Percentiles rank a stretch among this genome's conserved stretches.
phyloP scores from a whole-genome alignment of 805 yeast species.

The Zygosaccharomyces lentus region DNA sequence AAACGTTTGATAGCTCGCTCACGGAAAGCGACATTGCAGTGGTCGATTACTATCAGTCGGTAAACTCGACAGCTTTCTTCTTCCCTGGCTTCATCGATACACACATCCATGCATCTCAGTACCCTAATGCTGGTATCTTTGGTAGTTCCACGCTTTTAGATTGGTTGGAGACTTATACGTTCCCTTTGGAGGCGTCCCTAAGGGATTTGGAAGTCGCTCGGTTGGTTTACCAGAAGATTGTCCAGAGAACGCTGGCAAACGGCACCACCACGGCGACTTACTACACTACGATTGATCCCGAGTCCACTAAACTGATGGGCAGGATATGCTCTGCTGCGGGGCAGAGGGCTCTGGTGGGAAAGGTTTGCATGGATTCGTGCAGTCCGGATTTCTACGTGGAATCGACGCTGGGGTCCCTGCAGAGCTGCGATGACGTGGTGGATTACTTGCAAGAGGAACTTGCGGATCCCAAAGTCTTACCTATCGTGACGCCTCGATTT shows the following conservation, averaged over 20 bases:
- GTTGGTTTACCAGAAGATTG: constrained; percentile 59
- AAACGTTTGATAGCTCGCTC: constrained; percentile 16
- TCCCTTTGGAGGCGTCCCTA: constrained; percentile 77
- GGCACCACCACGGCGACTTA: constrained; percentile 95
- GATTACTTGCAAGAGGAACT: constrained; percentile 56
- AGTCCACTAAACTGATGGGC: constrained; percentile 72
- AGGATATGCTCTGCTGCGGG: constrained; percentile 61
- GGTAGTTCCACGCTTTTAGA: constrained; percentile 80
- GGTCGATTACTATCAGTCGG: constrained; percentile 23
- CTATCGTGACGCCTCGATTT: constrained; percentile 87
- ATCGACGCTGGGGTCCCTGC: constrained; percentile 48
- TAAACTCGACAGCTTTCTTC: constrained; percentile 45
- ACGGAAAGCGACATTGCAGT: constrained; percentile 21
- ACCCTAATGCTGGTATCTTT: constrained; percentile 77
- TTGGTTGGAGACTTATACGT: constrained; percentile 85
- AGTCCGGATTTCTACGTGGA: constrained; percentile 71
- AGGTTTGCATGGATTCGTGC: constrained; percentile 89
- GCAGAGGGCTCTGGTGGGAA: constrained; percentile 87
- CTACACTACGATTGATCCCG: constrained; percentile 81
- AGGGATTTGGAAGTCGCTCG: constrained; percentile 50
- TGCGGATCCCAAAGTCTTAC: constrained; percentile 48
- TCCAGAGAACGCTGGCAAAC: constrained; percentile 61
- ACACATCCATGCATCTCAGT: constrained; percentile 82
- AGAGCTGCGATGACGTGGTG: constrained; percentile 53
- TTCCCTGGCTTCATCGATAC: constrained; percentile 83